Conservation (phyloP, 78 protist species). For the Dictyostelium capitatum region DNA sequence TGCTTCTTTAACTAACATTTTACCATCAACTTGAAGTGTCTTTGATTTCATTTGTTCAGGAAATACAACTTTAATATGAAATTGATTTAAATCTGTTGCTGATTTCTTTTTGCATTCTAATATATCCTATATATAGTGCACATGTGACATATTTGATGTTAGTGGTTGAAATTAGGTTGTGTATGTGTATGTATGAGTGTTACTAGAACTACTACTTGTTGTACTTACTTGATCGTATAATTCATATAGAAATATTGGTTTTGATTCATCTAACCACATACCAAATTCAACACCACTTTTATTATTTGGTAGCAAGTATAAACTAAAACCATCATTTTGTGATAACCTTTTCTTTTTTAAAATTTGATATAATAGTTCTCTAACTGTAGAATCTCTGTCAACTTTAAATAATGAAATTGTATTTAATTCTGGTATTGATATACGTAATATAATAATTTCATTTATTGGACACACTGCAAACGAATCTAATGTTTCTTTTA, state of each 20-base stretch:
- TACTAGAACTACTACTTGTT: too few species aligned
- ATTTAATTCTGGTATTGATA: constrained; percentile 42
- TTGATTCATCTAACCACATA: constrained; percentile 39
- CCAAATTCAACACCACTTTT: constrained; percentile 31
- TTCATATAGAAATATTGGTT: constrained; percentile 31
- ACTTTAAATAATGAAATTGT: constrained; percentile 15
- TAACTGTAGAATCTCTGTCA: constrained; percentile 5
- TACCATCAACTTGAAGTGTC: constrained; percentile 26
- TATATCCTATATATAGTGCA: neutral
- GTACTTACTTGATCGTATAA: constrained; percentile 13
- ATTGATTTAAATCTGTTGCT: neutral
- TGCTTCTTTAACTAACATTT: constrained; percentile 38
- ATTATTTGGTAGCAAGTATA: constrained; percentile 29
- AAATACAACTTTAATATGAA: constrained; percentile 26
- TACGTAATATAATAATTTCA: constrained; percentile 26
- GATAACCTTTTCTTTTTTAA: constrained; percentile 3
- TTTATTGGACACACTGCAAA: constrained; percentile 21
- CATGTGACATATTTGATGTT: neutral
- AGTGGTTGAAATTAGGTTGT: too few species aligned
- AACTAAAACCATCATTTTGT: neutral
- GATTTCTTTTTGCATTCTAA: constrained; percentile 8
- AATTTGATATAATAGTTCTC: neutral
- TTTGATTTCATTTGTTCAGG: constrained; percentile 59
- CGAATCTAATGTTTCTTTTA: constrained; percentile 31
- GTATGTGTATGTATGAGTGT: neutral